Evolutionary conservation across 805 yeast genomes (phyloP).

Genomic region (Kuraishia molischiana): DNA sequence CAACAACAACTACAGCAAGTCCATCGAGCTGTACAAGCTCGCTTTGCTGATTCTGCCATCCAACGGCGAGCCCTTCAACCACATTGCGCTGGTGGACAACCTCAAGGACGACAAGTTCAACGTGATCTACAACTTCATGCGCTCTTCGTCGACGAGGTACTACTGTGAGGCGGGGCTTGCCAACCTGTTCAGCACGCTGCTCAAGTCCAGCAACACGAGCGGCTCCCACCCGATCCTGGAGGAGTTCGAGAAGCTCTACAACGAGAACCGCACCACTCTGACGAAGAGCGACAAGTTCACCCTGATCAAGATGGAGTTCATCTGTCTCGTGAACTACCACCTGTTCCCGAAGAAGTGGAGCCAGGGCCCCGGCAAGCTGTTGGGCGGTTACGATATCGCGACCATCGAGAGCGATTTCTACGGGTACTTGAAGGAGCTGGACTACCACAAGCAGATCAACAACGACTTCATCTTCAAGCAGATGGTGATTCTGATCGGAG

Average conservation of each 20-base stretch:
- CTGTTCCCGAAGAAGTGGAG: conserved; percentile 31
- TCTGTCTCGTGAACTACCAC: conserved; percentile 23
- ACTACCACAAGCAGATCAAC: conserved; percentile 22
- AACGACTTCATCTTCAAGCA: conserved; percentile 26
- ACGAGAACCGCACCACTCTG: conserved; percentile 13
- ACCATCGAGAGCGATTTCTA: conserved; percentile 23
- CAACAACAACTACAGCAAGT: conserved; percentile 30
- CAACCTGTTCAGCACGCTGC: conserved; percentile 30
- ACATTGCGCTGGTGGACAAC: conserved; percentile 46
- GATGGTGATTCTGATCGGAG: conserved; percentile 26
- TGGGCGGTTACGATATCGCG: conserved; percentile 13
- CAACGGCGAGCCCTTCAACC: conserved; percentile 57
- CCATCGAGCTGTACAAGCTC: conserved; percentile 35
- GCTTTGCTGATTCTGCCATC: conserved; percentile 56
- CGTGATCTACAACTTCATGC: conserved; percentile 42
- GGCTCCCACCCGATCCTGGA: conserved; percentile 15
- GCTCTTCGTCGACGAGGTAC: conserved; percentile 46
- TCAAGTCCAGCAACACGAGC: conserved; percentile 24
- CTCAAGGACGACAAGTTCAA: conserved; percentile 34
- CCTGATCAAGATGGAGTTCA: conserved; percentile 19
- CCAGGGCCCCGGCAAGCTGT: conserved; percentile 6
- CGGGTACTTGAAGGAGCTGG: conserved; percentile 12
- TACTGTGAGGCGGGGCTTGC: conserved; percentile 35
- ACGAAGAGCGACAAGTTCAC: conserved; percentile 24
- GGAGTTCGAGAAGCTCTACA: conserved; percentile 14